A percentile compares a stretch with the other conserved stretches of the same genome.
Evolutionary conservation across 2,329 filamentous ascomycete species (phyloP).

Genomic region (Akanthomyces muscarius): DNA sequence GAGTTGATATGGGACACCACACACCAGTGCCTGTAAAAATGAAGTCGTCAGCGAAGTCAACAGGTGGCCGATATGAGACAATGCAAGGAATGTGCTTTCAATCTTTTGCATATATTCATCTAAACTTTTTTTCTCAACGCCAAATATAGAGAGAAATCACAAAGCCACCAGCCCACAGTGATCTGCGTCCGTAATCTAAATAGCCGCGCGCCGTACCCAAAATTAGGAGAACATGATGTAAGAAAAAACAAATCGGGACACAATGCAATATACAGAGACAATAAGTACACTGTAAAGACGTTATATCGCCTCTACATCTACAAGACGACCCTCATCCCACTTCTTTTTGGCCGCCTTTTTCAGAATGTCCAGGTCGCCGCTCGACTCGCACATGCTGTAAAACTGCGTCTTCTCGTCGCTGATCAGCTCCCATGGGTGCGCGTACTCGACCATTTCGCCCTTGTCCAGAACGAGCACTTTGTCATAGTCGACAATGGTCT

Average conservation of each 20-base stretch:
- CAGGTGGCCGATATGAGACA: too few relatives aligned
- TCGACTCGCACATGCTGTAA: constrained; percentile 61
- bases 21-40: too few relatives aligned
- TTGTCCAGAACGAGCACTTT: constrained; percentile 94
- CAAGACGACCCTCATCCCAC: constrained; percentile 38
- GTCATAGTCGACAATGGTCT: constrained; percentile 97
- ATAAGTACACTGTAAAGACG: neutral
- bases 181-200: neutral
- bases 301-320: constrained; percentile 31
- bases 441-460: constrained; percentile 82
- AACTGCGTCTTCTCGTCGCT: constrained; percentile 63
- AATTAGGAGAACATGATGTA: neutral
- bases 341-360: constrained; percentile 54
- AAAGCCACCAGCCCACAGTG: neutral
- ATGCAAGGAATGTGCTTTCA: neutral
- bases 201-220: neutral
- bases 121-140: neutral
- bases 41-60: too few relatives aligned
- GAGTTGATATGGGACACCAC: too few relatives aligned
- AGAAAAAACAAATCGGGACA: neutral
- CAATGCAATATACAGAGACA: constrained; percentile 1
- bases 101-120: neutral
- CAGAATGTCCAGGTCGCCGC: constrained; percentile 52
- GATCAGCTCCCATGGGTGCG: constrained; percentile 81
- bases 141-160: neutral